Conservation (phyloP, 352 stramenopile species). For the Phytophthora quininea region DNA sequence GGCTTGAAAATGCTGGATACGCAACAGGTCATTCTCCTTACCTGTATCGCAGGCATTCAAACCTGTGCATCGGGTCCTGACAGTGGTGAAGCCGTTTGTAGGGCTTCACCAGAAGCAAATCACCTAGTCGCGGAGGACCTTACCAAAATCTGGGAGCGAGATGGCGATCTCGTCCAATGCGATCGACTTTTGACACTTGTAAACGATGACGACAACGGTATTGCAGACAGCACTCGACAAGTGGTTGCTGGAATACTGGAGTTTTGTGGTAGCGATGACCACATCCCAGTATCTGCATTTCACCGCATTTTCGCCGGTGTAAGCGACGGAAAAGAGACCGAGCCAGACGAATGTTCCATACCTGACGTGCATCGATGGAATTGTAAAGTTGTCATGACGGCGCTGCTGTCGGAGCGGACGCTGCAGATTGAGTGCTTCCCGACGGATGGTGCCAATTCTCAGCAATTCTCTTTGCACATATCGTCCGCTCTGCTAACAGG, state of each 20-base stretch:
- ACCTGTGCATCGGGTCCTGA: conserved; percentile 3
- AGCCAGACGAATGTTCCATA: conserved; percentile 2
- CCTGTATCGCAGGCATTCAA: conserved; percentile 5
- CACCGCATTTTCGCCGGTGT: not conserved
- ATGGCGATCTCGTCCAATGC: conserved; percentile 17
- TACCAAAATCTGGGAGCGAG: conserved; percentile 10
- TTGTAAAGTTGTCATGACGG: conserved; percentile 21
- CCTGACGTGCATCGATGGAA: not conserved
- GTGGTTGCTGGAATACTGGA: conserved; percentile 18
- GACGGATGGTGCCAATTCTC: not conserved
- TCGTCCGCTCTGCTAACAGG: conserved; percentile 4
- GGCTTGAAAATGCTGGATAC: conserved; percentile 1
- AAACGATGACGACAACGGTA: not conserved
- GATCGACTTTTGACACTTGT: conserved; percentile 5
- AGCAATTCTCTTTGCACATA: not conserved
- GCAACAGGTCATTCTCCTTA: conserved; percentile 26
- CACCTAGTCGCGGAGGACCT: conserved; percentile 15
- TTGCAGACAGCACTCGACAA: conserved; percentile 3
- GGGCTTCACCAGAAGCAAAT: not conserved
- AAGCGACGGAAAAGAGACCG: conserved; percentile 1
- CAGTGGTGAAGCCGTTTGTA: not conserved
- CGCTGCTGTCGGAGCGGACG: conserved; percentile 19
- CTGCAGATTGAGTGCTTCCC: conserved; percentile 24
- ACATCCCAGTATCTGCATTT: conserved; percentile 14
- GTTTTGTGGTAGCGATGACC: conserved; percentile 22